phyloP scores from a whole-genome alignment of 495 filamentous ascomycete species.

The Xylona heveae region DNA sequence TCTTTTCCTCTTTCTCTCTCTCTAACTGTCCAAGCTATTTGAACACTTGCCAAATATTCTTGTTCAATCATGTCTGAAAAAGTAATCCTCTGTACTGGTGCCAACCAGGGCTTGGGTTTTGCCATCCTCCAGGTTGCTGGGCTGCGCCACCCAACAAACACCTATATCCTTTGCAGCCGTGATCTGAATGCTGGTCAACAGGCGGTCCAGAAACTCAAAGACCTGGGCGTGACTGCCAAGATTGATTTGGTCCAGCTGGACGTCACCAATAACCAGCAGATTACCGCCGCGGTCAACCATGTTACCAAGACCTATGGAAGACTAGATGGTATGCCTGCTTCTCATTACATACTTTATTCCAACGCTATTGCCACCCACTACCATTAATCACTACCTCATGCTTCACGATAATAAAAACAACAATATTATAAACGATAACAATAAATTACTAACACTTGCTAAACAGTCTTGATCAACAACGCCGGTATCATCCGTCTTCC shows the following conservation, averaged over 20 bases:
- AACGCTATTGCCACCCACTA: too few species aligned
- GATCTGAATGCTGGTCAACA: constrained; percentile 7
- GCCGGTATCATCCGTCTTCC: constrained; percentile 10
- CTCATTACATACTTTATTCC: background rate
- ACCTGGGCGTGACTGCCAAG: constrained; percentile 7
- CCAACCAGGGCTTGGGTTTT: constrained; percentile 18
- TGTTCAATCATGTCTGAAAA: too few species aligned
- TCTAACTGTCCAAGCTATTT: too few species aligned
- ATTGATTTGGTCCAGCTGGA: constrained; percentile 15
- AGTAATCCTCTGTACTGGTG: constrained; percentile 17
- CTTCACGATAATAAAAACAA: too few species aligned
- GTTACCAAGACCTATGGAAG: constrained; percentile 9
- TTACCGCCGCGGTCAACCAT: constrained; percentile 8
- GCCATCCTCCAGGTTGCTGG: constrained; percentile 14
- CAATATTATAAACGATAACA: too few species aligned
- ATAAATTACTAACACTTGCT: too few species aligned
- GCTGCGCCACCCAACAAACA: constrained; percentile 9
- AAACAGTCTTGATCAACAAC: constrained; percentile 18
- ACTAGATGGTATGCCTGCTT: constrained; percentile 10
- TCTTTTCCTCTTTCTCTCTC: too few species aligned
- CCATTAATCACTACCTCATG: too few species aligned
- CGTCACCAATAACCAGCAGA: constrained; percentile 12
- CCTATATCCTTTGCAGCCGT: constrained; percentile 14
- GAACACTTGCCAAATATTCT: too few species aligned
- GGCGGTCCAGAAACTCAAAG: constrained; percentile 8